Evolutionary conservation across 106 monocot genomes (phyloP).

Genomic region (Dendrobium officinale): DNA sequence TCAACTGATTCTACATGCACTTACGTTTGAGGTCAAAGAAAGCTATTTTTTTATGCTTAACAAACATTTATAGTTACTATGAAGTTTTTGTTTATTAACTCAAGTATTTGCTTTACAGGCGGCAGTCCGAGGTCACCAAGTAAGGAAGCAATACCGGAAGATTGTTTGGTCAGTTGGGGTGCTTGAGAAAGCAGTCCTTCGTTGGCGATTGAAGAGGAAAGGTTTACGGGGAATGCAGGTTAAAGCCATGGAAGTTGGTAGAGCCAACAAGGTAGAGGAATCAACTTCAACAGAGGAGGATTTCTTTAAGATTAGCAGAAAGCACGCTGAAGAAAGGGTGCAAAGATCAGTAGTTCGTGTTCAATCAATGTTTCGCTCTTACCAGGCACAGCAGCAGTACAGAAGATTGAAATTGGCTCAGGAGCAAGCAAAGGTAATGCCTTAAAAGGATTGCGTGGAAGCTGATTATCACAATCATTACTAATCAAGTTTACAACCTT

Average conservation of each 20-base stretch:
- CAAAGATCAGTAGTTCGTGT: slow-evolving; percentile 77
- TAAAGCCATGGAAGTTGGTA: slow-evolving; percentile 17
- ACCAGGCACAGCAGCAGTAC: slow-evolving; percentile 86
- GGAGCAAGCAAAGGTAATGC: slow-evolving; percentile 58
- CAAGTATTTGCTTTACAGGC: slow-evolving; percentile 32
- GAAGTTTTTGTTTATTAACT: not conserved
- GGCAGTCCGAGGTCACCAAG: slow-evolving; percentile 61
- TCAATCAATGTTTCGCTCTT: slow-evolving; percentile 95
- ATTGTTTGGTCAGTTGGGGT: slow-evolving; percentile 92
- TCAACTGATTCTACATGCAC: not conserved
- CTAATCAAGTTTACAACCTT: too few species aligned
- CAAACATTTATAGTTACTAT: not conserved
- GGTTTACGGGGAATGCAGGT: slow-evolving; percentile 77
- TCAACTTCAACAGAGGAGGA: slow-evolving; percentile 64
- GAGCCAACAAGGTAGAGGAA: slow-evolving; percentile 21
- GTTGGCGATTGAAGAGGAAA: slow-evolving; percentile 83
- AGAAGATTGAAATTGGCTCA: slow-evolving; percentile 67
- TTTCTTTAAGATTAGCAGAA: slow-evolving; percentile 55
- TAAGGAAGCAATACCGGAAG: slow-evolving; percentile 69
- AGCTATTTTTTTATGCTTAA: not conserved
- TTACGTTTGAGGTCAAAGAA: not conserved
- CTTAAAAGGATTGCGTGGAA: too few species aligned
- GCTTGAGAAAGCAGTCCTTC: slow-evolving; percentile 84
- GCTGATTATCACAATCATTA: too few species aligned
- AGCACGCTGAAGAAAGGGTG: slow-evolving; percentile 87